A percentile compares a stretch with the other conserved stretches of the same genome.
Conservation (phyloP, 2,329 filamentous ascomycete species). For the Colletotrichum sp. region DNA sequence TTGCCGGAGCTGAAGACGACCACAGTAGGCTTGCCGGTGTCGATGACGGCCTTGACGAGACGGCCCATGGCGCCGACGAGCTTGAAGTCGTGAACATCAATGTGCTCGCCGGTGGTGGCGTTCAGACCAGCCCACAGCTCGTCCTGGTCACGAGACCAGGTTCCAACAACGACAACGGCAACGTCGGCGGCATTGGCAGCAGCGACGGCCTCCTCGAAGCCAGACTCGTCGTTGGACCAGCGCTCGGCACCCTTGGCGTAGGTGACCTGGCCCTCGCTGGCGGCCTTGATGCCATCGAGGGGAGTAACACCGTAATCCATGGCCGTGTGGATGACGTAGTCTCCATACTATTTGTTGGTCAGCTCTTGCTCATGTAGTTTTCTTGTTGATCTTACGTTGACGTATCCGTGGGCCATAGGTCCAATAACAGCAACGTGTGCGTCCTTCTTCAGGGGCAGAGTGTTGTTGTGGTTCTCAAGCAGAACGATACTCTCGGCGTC, state of each 20-base stretch:
- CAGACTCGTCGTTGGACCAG: constrained; percentile 74
- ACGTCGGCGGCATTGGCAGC: constrained; percentile 72
- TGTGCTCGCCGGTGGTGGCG: constrained; percentile 77
- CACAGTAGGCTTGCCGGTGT: constrained; percentile 70
- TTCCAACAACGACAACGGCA: constrained; percentile 76
- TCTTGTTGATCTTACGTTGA: constrained; percentile 59
- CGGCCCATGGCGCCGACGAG: constrained; percentile 74
- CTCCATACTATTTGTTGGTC: constrained; percentile 60
- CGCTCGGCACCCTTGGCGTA: constrained; percentile 75
- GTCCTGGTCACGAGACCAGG: constrained; percentile 75
- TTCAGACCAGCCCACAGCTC: constrained; percentile 75
- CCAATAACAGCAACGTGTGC: constrained; percentile 77
- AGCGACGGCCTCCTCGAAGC: constrained; percentile 69
- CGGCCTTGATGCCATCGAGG: constrained; percentile 69
- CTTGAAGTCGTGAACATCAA: constrained; percentile 67
- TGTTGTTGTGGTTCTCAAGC: constrained; percentile 61
- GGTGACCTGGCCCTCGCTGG: constrained; percentile 64
- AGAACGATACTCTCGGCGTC: constrained; percentile 69
- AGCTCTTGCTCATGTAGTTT: background rate
- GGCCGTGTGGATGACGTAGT: constrained; percentile 72
- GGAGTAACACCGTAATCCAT: constrained; percentile 72
- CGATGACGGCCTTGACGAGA: constrained; percentile 70
- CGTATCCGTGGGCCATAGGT: constrained; percentile 74
- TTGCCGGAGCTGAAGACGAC: constrained; percentile 75
- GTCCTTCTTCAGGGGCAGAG: constrained; percentile 62